A percentile compares a stretch with the other conserved stretches of the same genome.
These are phyloP conservation scores for Fusarium heterosporum DNA, from an alignment of 2,329 filamentous ascomycete genomes.

Conservation along the genomic window DNA sequence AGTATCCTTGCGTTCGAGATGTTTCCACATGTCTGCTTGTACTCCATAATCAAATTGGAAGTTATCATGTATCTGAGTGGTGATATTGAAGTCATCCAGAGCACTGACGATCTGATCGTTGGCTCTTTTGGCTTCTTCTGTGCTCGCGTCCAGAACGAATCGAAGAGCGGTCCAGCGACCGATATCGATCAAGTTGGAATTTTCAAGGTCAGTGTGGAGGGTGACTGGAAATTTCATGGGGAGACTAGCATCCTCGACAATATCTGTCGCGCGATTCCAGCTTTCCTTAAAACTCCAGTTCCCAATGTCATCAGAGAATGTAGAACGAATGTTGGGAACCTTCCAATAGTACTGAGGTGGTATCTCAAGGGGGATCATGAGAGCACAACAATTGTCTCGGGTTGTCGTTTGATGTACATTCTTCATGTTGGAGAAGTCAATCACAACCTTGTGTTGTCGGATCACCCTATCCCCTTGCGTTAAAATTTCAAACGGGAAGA, in stretches of 20 bases:
- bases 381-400: slow-evolving; percentile 49
- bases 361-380: slow-evolving; percentile 62
- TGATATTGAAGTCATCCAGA: slow-evolving; percentile 80
- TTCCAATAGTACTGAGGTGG: slow-evolving; percentile 63
- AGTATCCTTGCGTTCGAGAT: slow-evolving; percentile 45
- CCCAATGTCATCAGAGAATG: slow-evolving; percentile 49
- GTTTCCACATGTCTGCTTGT: slow-evolving; percentile 48
- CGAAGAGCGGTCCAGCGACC: slow-evolving; percentile 69
- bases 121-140: slow-evolving; percentile 51
- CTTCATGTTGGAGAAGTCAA: slow-evolving; percentile 61
- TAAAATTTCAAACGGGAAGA: slow-evolving; percentile 47
- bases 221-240: slow-evolving; percentile 54
- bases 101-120: slow-evolving; percentile 59
- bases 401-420: slow-evolving; percentile 52
- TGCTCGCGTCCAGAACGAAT: slow-evolving; percentile 54
- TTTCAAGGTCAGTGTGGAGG: slow-evolving; percentile 52
- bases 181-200: slow-evolving; percentile 59
- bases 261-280: slow-evolving; percentile 63
- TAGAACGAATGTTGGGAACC: slow-evolving; percentile 47
- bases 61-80: slow-evolving; percentile 54
- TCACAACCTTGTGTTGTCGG: slow-evolving; percentile 55
- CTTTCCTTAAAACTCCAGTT: slow-evolving; percentile 57
- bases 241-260: slow-evolving; percentile 53
- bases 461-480: slow-evolving; percentile 18
- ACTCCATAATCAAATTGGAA: slow-evolving; percentile 55